These are phyloP conservation scores for Podila epicladia DNA, from an alignment of 192 early-diverging fungal species.

Conservation along the genomic window DNA sequence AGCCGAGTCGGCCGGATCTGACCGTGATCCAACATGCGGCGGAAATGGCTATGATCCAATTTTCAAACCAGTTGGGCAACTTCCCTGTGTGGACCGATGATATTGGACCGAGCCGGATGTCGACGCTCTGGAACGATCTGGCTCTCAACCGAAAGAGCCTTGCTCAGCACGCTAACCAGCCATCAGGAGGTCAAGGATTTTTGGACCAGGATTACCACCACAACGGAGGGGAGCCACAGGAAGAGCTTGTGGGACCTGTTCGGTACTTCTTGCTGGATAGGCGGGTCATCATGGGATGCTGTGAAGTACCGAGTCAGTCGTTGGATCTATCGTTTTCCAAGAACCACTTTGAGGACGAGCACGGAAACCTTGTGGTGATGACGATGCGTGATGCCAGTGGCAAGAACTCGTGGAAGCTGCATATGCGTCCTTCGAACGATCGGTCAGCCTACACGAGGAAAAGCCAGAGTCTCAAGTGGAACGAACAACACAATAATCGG, in stretches of 20 bases:
- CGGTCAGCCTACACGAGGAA: neutral
- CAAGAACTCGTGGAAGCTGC: conserved; percentile 73
- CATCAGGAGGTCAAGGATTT: neutral
- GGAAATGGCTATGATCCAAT: conserved; percentile 74
- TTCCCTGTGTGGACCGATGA: conserved; percentile 73
- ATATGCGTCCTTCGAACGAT: conserved; percentile 30
- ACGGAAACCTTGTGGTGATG: conserved; percentile 60
- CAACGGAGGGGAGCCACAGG: neutral
- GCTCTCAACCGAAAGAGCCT: conserved; percentile 22
- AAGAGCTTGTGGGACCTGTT: conserved; percentile 49
- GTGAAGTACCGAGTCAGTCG: conserved; percentile 58
- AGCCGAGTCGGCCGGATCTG: conserved; percentile 49
- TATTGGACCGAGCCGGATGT: conserved; percentile 67
- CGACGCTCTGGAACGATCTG: conserved; percentile 74
- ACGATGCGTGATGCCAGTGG: conserved; percentile 77
- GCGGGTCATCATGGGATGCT: conserved; percentile 70
- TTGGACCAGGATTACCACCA: conserved; percentile 2
- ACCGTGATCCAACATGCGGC: conserved; percentile 76
- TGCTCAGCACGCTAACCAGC: neutral
- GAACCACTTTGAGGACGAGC: conserved; percentile 13
- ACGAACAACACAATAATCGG: neutral
- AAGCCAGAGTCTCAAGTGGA: neutral
- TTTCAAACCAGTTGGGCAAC: conserved; percentile 76
- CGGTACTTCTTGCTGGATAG: conserved; percentile 78
- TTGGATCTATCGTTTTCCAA: neutral